These are phyloP conservation scores for Stipa capillata DNA, from an alignment of 176 grass and related monocot genomes.

Conservation along the genomic window DNA sequence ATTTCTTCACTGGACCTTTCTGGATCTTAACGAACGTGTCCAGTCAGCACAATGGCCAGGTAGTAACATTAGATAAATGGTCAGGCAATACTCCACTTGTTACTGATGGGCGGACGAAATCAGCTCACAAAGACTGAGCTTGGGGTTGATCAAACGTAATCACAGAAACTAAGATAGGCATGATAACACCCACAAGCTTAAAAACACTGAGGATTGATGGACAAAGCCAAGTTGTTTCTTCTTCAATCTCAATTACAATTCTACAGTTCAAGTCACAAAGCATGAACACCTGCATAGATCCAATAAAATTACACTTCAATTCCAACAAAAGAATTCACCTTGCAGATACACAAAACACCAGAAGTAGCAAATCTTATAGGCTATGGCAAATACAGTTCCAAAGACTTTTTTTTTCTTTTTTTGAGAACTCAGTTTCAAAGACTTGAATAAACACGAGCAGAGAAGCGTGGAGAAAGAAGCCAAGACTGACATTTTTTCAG, in stretches of 20 bases:
- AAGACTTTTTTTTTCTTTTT: too few relatives aligned
- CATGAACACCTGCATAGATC: not conserved
- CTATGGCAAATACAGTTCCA: not conserved
- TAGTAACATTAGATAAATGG: not conserved
- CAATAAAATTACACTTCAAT: slow-evolving; percentile 22
- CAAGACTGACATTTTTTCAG: slow-evolving; percentile 35
- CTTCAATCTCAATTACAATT: not conserved
- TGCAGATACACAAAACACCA: not conserved
- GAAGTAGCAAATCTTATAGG: not conserved
- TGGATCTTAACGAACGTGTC: too few relatives aligned
- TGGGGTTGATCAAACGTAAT: not conserved
- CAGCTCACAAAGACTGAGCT: not conserved
- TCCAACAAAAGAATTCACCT: slow-evolving; percentile 24
- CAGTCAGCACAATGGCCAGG: not conserved
- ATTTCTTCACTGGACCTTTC: too few relatives aligned
- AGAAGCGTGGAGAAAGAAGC: not conserved
- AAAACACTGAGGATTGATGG: not conserved
- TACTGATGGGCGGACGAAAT: not conserved
- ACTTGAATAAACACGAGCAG: not conserved
- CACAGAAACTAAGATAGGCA: not conserved
- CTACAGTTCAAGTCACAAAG: too few relatives aligned
- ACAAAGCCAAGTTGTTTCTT: not conserved
- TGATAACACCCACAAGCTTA: not conserved
- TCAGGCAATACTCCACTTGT: not conserved
- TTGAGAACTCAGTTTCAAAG: not conserved